These are phyloP conservation scores for Kodamaea ohmeri DNA, from an alignment of 1,139 yeast genomes.

Conservation along the genomic window DNA sequence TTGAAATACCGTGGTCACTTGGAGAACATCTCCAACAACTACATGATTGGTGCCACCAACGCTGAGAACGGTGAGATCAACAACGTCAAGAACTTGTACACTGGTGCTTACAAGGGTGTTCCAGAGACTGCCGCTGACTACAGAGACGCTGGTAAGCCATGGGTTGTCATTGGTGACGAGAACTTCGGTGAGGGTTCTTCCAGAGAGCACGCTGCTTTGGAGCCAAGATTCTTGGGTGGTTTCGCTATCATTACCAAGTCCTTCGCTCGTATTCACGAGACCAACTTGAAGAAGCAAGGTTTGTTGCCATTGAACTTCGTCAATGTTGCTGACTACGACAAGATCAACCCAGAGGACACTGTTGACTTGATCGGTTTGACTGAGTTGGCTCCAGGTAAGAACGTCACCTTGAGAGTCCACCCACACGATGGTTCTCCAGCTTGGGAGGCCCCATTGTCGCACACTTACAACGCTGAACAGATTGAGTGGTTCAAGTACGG, in stretches of 20 bases:
- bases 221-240: slow-evolving; percentile 99
- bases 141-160: slow-evolving; percentile 87
- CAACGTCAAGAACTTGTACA: slow-evolving; percentile 83
- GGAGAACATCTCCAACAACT: slow-evolving; percentile 97
- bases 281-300: slow-evolving; percentile 41
- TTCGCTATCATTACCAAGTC: slow-evolving; percentile 96
- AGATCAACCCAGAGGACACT: slow-evolving; percentile 85
- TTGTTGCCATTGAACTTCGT: slow-evolving; percentile 89
- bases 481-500: slow-evolving; percentile 99
- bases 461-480: slow-evolving; percentile 95
- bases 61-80: slow-evolving; percentile 96
- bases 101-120: slow-evolving; percentile 91
- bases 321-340: slow-evolving; percentile 88
- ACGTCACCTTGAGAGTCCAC: slow-evolving; percentile 81
- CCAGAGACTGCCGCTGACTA: slow-evolving; percentile 94
- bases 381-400: slow-evolving; percentile 90
- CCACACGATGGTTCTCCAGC: slow-evolving; percentile 75
- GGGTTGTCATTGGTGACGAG: slow-evolving; percentile 99
- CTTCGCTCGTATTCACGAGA: slow-evolving; percentile 85
- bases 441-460: slow-evolving; percentile 88
- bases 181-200: slow-evolving; percentile 99
- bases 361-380: slow-evolving; percentile 85
- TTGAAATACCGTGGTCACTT: slow-evolving; percentile 99
- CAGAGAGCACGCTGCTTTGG: slow-evolving; percentile 99
- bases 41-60: slow-evolving; percentile 99